Evolutionary conservation across 1,139 yeast genomes (phyloP).

Genomic region (Geotrichum restrictum): DNA sequence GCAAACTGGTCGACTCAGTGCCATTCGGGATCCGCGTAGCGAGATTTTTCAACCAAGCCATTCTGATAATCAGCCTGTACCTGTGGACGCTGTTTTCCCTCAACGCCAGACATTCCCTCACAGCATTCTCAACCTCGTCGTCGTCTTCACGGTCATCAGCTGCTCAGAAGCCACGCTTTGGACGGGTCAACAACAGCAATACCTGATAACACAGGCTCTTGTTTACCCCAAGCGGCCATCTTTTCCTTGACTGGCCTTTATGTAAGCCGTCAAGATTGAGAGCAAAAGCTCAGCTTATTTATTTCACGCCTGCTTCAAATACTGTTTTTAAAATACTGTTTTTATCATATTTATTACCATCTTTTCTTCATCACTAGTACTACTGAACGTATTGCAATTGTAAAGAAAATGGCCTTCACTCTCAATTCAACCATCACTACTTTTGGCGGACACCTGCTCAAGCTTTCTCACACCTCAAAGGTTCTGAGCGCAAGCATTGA

Average conservation of each 20-base stretch:
- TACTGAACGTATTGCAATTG: too few species aligned
- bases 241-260: background rate
- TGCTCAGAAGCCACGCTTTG: background rate
- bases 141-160: background rate
- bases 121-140: background rate
- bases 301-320: too few species aligned
- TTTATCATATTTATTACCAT: background rate
- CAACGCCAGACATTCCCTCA: conserved; percentile 11
- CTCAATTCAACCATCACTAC: conserved; percentile 56
- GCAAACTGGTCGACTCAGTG: conserved; percentile 18
- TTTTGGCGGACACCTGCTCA: conserved; percentile 73
- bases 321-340: background rate
- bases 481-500: conserved; percentile 71
- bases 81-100: conserved; percentile 21
- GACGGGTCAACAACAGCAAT: conserved; percentile 9
- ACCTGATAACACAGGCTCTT: background rate
- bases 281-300: background rate
- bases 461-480: conserved; percentile 68
- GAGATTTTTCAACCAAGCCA: conserved; percentile 7
- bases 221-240: conserved; percentile 1
- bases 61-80: conserved; percentile 11
- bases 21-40: conserved; percentile 11
- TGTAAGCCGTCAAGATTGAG: background rate
- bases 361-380: background rate
- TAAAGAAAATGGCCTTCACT: conserved; percentile 39